Conservation (phyloP, 768 basidiomycete genomes). For the Trametes elegans region DNA sequence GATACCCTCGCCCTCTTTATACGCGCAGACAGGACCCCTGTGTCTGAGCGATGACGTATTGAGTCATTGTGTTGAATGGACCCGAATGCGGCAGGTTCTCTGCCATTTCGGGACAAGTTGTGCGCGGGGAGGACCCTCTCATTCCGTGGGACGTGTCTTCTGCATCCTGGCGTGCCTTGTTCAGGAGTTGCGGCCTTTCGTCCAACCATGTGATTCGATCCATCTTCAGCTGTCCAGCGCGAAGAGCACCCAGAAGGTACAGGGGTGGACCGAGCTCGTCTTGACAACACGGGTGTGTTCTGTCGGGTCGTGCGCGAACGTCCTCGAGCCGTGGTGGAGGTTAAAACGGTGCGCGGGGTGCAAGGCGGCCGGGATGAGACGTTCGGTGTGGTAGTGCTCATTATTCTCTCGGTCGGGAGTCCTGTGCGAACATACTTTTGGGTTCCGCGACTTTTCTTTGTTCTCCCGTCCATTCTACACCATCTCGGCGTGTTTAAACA, state of each 20-base stretch:
- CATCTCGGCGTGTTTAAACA: no score
- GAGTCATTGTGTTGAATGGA: not conserved
- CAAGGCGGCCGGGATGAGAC: not conserved
- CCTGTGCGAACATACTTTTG: no score
- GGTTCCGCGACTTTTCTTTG: no score
- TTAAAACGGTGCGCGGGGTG: not conserved
- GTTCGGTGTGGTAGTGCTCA: not conserved
- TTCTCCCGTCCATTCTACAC: no score
- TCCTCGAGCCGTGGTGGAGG: not conserved
- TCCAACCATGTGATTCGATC: no score
- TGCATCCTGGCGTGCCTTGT: no score
- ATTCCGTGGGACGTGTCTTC: no score
- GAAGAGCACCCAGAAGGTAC: not conserved
- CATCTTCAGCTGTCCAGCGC: no score
- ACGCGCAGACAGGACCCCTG: not conserved
- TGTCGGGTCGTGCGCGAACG: not conserved
- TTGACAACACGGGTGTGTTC: not conserved
- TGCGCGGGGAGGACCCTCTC: no score
- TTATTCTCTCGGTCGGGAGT: no score
- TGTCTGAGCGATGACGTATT: not conserved
- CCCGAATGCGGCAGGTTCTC: not conserved
- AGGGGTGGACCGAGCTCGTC: not conserved
- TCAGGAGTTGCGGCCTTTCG: no score
- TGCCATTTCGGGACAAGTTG: not conserved
- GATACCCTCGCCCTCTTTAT: not conserved